Percentiles rank a stretch among this genome's conserved stretches.
Conservation (phyloP, 768 basidiomycete species). For the Neoboletus magnificus region DNA sequence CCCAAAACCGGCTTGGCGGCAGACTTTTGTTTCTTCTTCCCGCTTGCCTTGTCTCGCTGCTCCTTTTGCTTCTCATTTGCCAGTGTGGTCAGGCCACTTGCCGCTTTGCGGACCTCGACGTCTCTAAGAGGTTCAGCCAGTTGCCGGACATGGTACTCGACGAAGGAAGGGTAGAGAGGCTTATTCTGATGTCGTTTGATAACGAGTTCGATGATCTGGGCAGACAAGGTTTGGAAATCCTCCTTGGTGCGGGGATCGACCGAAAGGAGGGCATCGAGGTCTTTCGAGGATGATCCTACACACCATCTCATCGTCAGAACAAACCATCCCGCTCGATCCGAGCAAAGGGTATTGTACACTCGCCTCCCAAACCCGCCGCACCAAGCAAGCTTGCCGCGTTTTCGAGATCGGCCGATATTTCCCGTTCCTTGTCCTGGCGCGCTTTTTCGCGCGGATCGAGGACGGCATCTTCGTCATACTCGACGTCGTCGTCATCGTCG, state of each 20-base stretch:
- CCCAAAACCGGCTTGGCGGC: slow-evolving; percentile 74
- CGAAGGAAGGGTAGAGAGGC: slow-evolving; percentile 78
- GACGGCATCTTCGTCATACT: slow-evolving; percentile 71
- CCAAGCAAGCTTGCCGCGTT: slow-evolving; percentile 84
- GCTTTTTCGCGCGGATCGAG: slow-evolving; percentile 80
- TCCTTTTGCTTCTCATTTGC: slow-evolving; percentile 96
- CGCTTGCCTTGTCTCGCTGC: slow-evolving; percentile 76
- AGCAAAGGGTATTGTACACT: slow-evolving; percentile 8
- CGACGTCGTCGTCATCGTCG: slow-evolving; percentile 33
- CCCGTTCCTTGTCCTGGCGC: slow-evolving; percentile 70
- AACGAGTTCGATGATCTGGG: slow-evolving; percentile 68
- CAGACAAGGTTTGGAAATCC: slow-evolving; percentile 76
- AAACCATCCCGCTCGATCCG: neutral
- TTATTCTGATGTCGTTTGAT: slow-evolving; percentile 78
- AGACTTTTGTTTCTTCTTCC: slow-evolving; percentile 85
- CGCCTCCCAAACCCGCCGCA: slow-evolving; percentile 61
- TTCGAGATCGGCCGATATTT: slow-evolving; percentile 83
- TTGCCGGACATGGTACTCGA: slow-evolving; percentile 79
- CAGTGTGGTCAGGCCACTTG: slow-evolving; percentile 77
- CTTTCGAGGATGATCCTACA: slow-evolving; percentile 63
- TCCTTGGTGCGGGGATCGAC: slow-evolving; percentile 85
- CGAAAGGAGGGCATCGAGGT: slow-evolving; percentile 69
- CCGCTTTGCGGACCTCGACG: slow-evolving; percentile 88
- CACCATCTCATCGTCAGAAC: slow-evolving; percentile 1
- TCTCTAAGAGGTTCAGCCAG: slow-evolving; percentile 79